Evolutionary conservation across 257 asterid species (phyloP).

Genomic region (Plantago elongata): DNA sequence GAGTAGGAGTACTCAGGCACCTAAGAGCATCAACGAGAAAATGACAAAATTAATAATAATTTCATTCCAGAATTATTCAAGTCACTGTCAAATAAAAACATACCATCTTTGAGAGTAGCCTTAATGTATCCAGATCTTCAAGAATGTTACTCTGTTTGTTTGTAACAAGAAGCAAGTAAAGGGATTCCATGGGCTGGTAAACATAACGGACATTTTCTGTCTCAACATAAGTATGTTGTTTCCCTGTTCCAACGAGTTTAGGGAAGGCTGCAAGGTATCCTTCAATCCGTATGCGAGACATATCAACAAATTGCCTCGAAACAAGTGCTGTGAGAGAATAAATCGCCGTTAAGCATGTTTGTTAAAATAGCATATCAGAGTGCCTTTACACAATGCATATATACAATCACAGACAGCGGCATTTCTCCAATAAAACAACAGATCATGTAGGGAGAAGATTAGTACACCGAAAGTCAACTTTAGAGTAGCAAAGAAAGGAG

Average conservation of each 20-base stretch:
- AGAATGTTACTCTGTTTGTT: constrained; percentile 95
- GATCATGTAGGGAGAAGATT: not conserved
- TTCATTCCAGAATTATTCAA: not conserved
- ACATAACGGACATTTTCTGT: constrained; percentile 94
- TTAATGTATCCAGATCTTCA: constrained; percentile 83
- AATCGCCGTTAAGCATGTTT: constrained; percentile 23
- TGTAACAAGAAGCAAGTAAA: constrained; percentile 88
- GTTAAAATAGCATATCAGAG: not conserved
- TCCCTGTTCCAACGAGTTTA: constrained; percentile 85
- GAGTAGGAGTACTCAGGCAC: constrained; percentile 89
- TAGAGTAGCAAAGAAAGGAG: not conserved
- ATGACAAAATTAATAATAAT: not conserved
- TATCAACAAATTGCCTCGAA: constrained; percentile 94
- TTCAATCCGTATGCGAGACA: constrained; percentile 94
- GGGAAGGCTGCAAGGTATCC: constrained; percentile 97
- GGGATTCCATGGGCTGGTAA: constrained; percentile 84
- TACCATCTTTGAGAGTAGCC: constrained; percentile 90
- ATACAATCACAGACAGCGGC: not conserved
- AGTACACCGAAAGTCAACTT: not conserved
- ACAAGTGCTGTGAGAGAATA: constrained; percentile 62
- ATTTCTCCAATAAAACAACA: not conserved
- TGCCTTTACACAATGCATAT: not conserved
- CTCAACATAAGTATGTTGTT: constrained; percentile 87
- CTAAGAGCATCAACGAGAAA: constrained; percentile 53
- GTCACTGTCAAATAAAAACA: constrained; percentile 24